Base-by-base conservation (phyloP, 106 monocot genomes). In the Dactylorhiza incarnata region DNA sequence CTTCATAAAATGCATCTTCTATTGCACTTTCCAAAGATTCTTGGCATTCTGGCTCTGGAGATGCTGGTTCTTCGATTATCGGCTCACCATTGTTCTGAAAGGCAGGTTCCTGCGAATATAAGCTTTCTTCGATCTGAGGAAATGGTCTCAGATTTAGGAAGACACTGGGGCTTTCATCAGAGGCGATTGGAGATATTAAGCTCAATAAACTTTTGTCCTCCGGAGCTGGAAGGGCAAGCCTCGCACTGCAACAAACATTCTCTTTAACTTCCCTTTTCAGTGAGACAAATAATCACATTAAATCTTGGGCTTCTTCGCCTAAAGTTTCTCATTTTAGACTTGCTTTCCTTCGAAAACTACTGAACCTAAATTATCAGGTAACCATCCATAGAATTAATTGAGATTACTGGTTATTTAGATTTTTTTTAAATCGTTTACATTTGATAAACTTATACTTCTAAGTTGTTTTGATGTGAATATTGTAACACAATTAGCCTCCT, bases 151-250 rank as follows among this genome's bases (percentile, higher is more conserved):
- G 74, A 73, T 71, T 72, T 4, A 43, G 14, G 54, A 52, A n/a
- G 20, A 44, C 68, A 37, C 14, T 26, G 73, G 61, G 48, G 20
- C 26, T 51, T 22, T 52, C n/a, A 8, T 65, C 83, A 17, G 63
- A 74, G 16, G 73, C 46, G 75, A 48, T 48, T 14, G 79, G 78
- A 55, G 68, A 16, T 45, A 48, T 23, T 44, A 80, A 82, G 49
- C 14, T 80, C 79, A 78, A 79, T 49, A 87, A 46, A 76, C 81
- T 71, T 87, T 78, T 85, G 65, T 87, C 91, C 29, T 91, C 85
- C 49, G 83, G 85, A 58, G 83, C 87, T 62, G 91, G 91, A 81
- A 91, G 80, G 26, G 91, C 82, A 63, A 91, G 82, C 81, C 87
- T 85, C 19, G 91, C 87, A 80, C 91, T 91, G 73, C 49, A 91